A percentile compares a stretch with the other conserved stretches of the same genome.
Conservation (phyloP, 192 early-diverging fungal species). For the Umbelopsis sp. region DNA sequence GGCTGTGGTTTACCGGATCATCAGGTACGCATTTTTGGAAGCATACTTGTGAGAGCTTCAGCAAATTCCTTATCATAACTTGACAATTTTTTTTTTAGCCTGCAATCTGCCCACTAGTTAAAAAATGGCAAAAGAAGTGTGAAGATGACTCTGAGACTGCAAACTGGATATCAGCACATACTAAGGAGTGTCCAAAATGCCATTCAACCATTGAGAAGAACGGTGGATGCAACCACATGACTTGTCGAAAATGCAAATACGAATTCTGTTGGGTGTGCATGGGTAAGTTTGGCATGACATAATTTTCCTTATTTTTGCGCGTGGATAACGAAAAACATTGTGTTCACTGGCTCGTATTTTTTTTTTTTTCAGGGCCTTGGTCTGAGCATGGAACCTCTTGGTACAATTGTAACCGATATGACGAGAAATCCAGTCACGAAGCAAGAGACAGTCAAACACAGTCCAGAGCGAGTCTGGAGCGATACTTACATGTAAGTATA, state of each 20-base stretch:
- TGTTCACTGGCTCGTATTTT: no score
- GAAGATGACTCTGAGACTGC: conserved; percentile 97
- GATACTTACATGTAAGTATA: conserved; percentile 90
- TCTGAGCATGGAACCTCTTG: conserved; percentile 92
- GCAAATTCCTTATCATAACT: background rate
- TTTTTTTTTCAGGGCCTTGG: conserved; percentile 65
- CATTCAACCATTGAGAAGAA: conserved; percentile 98
- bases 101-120: conserved; percentile 81
- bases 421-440: conserved; percentile 85
- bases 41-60: background rate
- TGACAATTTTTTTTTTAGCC: conserved; percentile 55
- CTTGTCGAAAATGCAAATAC: conserved; percentile 94
- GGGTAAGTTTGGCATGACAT: conserved; percentile 47
- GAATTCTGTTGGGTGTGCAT: conserved; percentile 99
- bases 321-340: background rate
- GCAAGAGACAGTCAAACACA: conserved; percentile 88
- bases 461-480: conserved; percentile 82
- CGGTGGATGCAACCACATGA: conserved; percentile 99
- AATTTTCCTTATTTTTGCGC: background rate
- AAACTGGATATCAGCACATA: conserved; percentile 95
- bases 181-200: conserved; percentile 96
- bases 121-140: conserved; percentile 92
- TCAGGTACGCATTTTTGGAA: conserved; percentile 46
- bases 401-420: conserved; percentile 98
- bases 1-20: conserved; percentile 82